A percentile compares a stretch with the other conserved stretches of the same genome.
phyloP scores from a whole-genome alignment of 768 basidiomycete genomes.

The Auriculariales sp. region DNA sequence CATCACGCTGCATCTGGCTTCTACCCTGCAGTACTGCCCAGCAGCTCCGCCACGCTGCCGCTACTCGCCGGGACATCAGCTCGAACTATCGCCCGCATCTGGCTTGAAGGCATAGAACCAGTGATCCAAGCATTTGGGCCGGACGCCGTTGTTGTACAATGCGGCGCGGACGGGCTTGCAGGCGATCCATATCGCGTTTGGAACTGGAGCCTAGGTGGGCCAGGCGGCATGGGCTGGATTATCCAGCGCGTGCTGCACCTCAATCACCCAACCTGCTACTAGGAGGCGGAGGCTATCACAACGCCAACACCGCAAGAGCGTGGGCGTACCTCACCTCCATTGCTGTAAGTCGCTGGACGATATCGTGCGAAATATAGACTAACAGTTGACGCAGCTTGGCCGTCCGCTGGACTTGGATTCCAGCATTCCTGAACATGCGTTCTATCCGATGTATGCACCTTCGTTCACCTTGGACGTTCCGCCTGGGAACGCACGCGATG shows the following conservation, averaged over 20 bases:
- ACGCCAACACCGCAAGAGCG: slow-evolving; percentile 70
- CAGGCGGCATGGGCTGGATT: slow-evolving; percentile 60
- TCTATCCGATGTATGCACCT: slow-evolving; percentile 61
- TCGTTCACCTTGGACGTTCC: slow-evolving; percentile 71
- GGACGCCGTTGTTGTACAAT: slow-evolving; percentile 70
- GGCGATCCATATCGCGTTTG: slow-evolving; percentile 68
- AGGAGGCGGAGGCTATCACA: slow-evolving; percentile 77
- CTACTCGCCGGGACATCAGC: slow-evolving; percentile 56
- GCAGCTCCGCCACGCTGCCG: slow-evolving; percentile 40
- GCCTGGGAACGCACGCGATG: slow-evolving; percentile 56
- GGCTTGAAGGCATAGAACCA: slow-evolving; percentile 40
- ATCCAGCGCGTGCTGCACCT: slow-evolving; percentile 35
- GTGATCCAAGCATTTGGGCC: slow-evolving; percentile 51
- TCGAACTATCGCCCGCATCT: slow-evolving; percentile 46
- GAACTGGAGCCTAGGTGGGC: slow-evolving; percentile 49
- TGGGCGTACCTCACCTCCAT: slow-evolving; percentile 76
- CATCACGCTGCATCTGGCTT: slow-evolving; percentile 77
- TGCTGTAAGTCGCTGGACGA: slow-evolving; percentile 46
- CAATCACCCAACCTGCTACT: slow-evolving; percentile 49
- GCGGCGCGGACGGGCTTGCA: slow-evolving; percentile 76
- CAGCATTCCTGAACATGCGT: slow-evolving; percentile 61
- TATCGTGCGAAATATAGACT: too few species aligned
- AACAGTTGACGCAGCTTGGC: too few species aligned
- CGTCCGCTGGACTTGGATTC: slow-evolving; percentile 40
- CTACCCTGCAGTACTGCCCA: slow-evolving; percentile 48